These are phyloP conservation scores for Candida boidinii DNA, from an alignment of 805 yeast species.

Conservation along the genomic window DNA sequence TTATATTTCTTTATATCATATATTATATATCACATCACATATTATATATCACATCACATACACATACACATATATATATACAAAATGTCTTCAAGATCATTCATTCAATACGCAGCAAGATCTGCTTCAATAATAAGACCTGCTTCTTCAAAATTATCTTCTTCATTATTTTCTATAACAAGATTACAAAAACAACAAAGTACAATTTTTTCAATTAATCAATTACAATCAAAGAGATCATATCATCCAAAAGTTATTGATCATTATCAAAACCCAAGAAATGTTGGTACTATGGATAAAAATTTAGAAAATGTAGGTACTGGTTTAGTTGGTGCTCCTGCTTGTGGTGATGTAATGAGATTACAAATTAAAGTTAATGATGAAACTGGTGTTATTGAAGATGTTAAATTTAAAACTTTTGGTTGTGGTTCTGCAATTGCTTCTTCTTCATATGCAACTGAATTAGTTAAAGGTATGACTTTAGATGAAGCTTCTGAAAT, in stretches of 20 bases:
- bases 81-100: constrained; percentile 79
- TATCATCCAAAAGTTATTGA: constrained; percentile 93
- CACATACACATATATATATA: constrained; percentile 2
- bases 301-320: constrained; percentile 76
- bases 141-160: no score
- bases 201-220: no score
- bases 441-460: constrained; percentile 90
- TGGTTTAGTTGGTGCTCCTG: constrained; percentile 98
- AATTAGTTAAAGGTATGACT: constrained; percentile 88
- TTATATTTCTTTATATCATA: no score
- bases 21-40: no score
- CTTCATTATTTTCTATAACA: no score
- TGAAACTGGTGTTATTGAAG: constrained; percentile 81
- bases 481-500: constrained; percentile 88
- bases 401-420: constrained; percentile 95
- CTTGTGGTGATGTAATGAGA: constrained; percentile 99
- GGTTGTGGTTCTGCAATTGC: constrained; percentile 99
- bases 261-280: constrained; percentile 94
- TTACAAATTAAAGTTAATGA: constrained; percentile 91
- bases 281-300: constrained; percentile 90
- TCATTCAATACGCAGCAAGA: constrained; percentile 97
- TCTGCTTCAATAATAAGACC: no score
- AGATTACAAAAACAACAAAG: no score
- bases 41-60: no score
- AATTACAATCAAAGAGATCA: constrained; percentile 26